These are phyloP conservation scores for Oldenlandia corymbosa DNA, from an alignment of 257 asterid genomes.

Conservation along the genomic window DNA sequence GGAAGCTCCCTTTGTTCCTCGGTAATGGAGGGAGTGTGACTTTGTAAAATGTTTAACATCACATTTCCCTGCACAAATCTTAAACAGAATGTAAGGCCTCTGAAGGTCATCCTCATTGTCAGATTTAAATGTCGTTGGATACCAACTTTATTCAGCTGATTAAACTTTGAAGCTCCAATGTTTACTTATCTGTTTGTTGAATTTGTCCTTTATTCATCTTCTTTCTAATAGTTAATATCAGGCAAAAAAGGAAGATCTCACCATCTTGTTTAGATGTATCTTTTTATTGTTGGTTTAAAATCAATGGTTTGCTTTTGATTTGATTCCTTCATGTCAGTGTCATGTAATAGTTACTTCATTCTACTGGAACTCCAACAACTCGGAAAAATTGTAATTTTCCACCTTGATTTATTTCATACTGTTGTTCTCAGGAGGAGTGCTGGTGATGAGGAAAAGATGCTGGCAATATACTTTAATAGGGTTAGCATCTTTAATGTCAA, in stretches of 20 bases:
- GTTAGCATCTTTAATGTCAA: slow-evolving; percentile 37
- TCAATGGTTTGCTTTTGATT: not conserved
- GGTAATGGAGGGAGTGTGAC: too few species aligned
- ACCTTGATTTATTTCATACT: not conserved
- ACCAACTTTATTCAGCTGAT: not conserved
- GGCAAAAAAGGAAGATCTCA: not conserved
- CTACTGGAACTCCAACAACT: not conserved
- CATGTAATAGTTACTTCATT: not conserved
- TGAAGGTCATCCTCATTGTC: not conserved
- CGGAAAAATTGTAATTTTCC: not conserved
- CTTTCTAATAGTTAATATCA: not conserved
- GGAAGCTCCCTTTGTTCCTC: too few species aligned
- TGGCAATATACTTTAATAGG: slow-evolving; percentile 72
- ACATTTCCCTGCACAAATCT: not conserved
- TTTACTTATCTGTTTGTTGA: not conserved
- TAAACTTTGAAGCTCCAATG: not conserved
- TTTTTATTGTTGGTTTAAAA: not conserved
- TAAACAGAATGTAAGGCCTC: not conserved
- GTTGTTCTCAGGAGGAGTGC: slow-evolving; percentile 56
- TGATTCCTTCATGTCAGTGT: not conserved
- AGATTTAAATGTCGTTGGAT: not conserved
- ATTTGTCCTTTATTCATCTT: not conserved
- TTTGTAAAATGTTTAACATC: not conserved
- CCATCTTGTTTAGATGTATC: not conserved
- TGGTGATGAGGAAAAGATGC: slow-evolving; percentile 93